Base-by-base conservation (phyloP, 352 stramenopile species). In the Ochromonadaceae sp. region DNA sequence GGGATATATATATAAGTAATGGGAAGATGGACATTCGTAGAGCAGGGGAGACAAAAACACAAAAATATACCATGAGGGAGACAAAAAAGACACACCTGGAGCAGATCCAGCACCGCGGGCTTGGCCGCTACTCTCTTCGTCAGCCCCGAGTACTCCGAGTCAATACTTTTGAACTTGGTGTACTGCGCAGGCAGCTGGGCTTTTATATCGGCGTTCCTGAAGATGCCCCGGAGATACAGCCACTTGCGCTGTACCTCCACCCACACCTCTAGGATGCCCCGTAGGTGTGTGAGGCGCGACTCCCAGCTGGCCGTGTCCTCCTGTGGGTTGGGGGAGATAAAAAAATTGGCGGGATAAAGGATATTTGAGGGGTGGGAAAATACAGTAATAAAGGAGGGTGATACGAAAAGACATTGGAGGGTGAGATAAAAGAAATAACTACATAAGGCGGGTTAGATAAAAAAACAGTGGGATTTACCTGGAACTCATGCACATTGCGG, bases 151-250 rank as follows among this genome's bases (percentile, higher is more conserved):
- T 99, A 99, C 65, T 99, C 93, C 39, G 85, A 91, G 74, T 99
- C 93, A 53, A 99, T 93, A 50, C 73, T 85, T 66, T 98, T 96
- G 74, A 99, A 99, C 38, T 92, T 86, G 17, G 86, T 85, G 74
- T 94, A 97, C 65, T 99, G 93, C 43, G 87, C 86, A 15, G 88
- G 86, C 57, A 96, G 73, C 71, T 96, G 87, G 42, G 94, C 86
- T 67, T 98, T 98, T 72, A 99, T 99, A 71, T 98, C 94, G 9
- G 88, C 91, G 0, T 82, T 48, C n/a, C 49, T 38, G 68, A 99
- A 98, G 71, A 99, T 99, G 28, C 91, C 93, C 78, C 98, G 93
- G 7, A 99, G 77, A 72, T 99, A 99, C 20, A 99, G 87, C 93
- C 93, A 99, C 25, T 92, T 87, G 15, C 94, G 83, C 78, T 99